Evolutionary conservation across 2,329 filamentous ascomycete species (phyloP).

Genomic region (Xylariaceae sp.): DNA sequence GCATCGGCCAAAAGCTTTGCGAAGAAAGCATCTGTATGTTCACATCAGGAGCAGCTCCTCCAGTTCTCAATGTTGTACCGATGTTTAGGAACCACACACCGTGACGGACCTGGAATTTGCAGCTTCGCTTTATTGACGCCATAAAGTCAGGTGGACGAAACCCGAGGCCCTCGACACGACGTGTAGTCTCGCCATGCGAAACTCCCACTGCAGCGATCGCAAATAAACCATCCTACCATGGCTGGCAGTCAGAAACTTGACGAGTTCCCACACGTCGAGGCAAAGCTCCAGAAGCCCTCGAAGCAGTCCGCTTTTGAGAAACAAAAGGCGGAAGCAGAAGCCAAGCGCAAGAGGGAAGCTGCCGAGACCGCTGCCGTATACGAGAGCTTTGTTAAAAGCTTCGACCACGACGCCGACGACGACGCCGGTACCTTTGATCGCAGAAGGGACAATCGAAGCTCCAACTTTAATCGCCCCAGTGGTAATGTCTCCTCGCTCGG

Average conservation of each 20-base stretch:
- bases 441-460: conserved; percentile 9
- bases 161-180: too few relatives aligned
- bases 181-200: too few relatives aligned
- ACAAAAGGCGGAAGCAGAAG: conserved; percentile 83
- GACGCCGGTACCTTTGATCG: conserved; percentile 16
- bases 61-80: too few relatives aligned
- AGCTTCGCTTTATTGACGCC: too few relatives aligned
- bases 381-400: conserved; percentile 80
- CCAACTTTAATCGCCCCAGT: conserved; percentile 24
- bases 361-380: conserved; percentile 84
- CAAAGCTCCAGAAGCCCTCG: conserved; percentile 71
- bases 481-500: conserved; percentile 26
- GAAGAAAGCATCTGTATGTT: too few relatives aligned
- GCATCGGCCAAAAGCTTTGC: too few relatives aligned
- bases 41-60: too few relatives aligned
- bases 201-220: not conserved
- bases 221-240: conserved; percentile 31
- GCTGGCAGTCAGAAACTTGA: conserved; percentile 39
- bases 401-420: conserved; percentile 54
- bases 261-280: conserved; percentile 65
- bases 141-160: too few relatives aligned
- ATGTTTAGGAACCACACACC: too few relatives aligned
- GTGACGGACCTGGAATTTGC: too few relatives aligned
- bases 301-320: conserved; percentile 87
- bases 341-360: conserved; percentile 76